These are phyloP conservation scores for Calamus simplicifolius DNA, from an alignment of 176 grass and related monocot genomes.

Conservation along the genomic window DNA sequence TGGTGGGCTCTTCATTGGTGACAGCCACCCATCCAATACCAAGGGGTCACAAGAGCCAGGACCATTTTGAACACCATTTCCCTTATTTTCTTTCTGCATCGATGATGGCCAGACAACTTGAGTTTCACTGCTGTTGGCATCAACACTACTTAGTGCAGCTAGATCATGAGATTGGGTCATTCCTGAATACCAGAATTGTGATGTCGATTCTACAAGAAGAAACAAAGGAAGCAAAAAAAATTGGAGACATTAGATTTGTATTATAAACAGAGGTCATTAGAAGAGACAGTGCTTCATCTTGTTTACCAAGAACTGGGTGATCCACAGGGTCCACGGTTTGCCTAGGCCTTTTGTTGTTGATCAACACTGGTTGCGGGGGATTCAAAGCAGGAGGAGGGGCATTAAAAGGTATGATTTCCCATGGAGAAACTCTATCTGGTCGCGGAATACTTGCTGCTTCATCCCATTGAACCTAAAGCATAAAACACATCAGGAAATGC, in stretches of 20 bases:
- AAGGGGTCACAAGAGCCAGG: slow-evolving; percentile 34
- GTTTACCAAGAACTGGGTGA: background rate
- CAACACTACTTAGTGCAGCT: slow-evolving; percentile 16
- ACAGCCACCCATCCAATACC: slow-evolving; percentile 29
- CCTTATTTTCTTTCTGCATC: slow-evolving; percentile 12
- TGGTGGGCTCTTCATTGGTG: slow-evolving; percentile 19
- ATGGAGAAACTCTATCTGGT: slow-evolving; percentile 70
- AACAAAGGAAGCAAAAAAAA: background rate
- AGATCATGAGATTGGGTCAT: slow-evolving; percentile 34
- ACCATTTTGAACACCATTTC: slow-evolving; percentile 24
- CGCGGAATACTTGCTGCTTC: slow-evolving; percentile 40
- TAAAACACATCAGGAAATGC: background rate
- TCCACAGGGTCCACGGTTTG: slow-evolving; percentile 7
- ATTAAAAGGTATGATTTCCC: slow-evolving; percentile 61
- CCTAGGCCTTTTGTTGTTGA: slow-evolving; percentile 54
- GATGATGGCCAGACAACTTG: slow-evolving; percentile 32
- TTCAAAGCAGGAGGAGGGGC: slow-evolving; percentile 18
- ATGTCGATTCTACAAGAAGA: slow-evolving; percentile 29
- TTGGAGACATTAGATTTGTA: background rate
- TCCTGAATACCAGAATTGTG: slow-evolving; percentile 49
- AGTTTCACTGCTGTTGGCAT: slow-evolving; percentile 31
- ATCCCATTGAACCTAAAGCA: slow-evolving; percentile 74
- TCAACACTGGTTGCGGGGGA: slow-evolving; percentile 25
- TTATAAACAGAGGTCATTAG: slow-evolving; percentile 1
- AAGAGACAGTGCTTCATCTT: background rate